phyloP scores from a whole-genome alignment of 352 stramenopile genomes.

The Phytophthora niederhauseri region DNA sequence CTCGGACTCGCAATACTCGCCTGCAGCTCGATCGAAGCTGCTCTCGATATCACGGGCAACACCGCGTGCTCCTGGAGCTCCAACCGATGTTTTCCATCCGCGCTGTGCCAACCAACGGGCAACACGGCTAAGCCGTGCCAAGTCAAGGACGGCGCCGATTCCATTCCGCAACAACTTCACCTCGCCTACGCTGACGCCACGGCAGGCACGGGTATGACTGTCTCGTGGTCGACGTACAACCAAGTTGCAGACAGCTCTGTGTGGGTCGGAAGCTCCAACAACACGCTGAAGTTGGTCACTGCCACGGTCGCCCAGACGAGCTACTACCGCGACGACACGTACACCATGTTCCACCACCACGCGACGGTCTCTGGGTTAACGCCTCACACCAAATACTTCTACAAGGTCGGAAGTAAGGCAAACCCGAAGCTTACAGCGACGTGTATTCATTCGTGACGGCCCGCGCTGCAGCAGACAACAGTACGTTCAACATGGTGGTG shows the following conservation, averaged over 20 bases:
- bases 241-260: conserved; percentile 34
- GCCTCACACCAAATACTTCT: conserved; percentile 31
- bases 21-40: background rate
- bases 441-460: conserved; percentile 32
- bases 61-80: conserved; percentile 1
- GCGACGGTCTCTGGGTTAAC: conserved; percentile 29
- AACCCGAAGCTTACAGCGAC: conserved; percentile 28
- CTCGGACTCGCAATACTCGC: background rate
- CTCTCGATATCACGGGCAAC: background rate
- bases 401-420: conserved; percentile 27
- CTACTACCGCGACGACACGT: conserved; percentile 56
- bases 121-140: background rate
- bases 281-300: conserved; percentile 11
- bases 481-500: conserved; percentile 44
- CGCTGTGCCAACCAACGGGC: background rate
- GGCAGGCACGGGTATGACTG: conserved; percentile 44
- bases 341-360: conserved; percentile 56
- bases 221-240: conserved; percentile 48
- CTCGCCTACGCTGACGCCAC: conserved; percentile 18
- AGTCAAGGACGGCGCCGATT: conserved; percentile 13
- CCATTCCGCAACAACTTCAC: conserved; percentile 26
- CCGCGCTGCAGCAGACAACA: conserved; percentile 14
- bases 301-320: conserved; percentile 24
- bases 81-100: background rate
- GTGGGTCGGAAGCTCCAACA: conserved; percentile 39